Evolutionary conservation across 768 basidiomycete species (phyloP), one percentile per base, ranked within the genome.

Genomic region (Neoboletus brunneissimus): DNA sequence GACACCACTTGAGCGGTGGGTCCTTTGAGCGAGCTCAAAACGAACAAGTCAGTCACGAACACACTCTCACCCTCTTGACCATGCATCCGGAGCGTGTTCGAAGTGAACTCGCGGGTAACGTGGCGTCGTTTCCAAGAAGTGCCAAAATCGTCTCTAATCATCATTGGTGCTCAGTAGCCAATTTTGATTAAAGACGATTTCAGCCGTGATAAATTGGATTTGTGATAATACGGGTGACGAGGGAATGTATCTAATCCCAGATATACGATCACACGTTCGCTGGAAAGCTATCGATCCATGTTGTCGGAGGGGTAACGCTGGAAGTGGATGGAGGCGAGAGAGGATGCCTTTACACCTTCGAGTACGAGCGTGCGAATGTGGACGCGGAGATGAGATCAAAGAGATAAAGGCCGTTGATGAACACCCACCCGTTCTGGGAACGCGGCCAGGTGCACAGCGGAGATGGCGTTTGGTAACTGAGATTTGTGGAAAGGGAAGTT

Each of bases 201-300:
- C 5, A 25, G 25, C 5, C 25, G 5, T 25, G 5, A 25, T 25
- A 25, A 25, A 3, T 25, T 25, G 25, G 2, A 25, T 25, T 25
- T 25, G 25, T 25, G 5, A 25, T 25, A 25, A 25, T 25, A 25
- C 5, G 25, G 25, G 25, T 25, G 25, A 25, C 25, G n/a, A n/a
- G n/a, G 25, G 25, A 25, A 25, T 25, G 25, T 25, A 25, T 25
- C 25, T 25, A 25, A 25, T 25, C 25, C 25, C 7, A 86, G 4
- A 94, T 65, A 71, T 98, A 99, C 5, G 97, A 95, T 47, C 76
- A 80, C 31, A 82, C 60, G 70, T 74, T 76, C 6, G 71, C 62
- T 16, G 89, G 89, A 35, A 89, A 68, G 50, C 75, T 76, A 62
- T 88, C 87, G 25, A 89, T 78, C 89, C 89, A 93, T 73, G 85